Evolutionary conservation across 495 filamentous ascomycete species (phyloP).

Genomic region (Penicillium chermesinum): DNA sequence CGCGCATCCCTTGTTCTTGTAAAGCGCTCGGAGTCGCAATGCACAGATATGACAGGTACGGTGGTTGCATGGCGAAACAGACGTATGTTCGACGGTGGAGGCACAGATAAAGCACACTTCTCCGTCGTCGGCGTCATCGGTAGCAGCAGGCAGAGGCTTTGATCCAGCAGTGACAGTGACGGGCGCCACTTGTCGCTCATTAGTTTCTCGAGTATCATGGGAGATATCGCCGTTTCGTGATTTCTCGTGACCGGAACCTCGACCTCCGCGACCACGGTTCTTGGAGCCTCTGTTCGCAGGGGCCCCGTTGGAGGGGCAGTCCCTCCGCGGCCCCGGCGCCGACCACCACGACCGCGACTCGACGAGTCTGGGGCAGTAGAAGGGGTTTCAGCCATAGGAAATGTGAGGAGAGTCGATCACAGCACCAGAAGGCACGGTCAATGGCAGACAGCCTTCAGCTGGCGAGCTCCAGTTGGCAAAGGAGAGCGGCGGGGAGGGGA

Average conservation of each 20-base stretch:
- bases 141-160: conserved; percentile 23
- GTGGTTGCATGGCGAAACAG: conserved; percentile 90
- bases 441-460: conserved; percentile 11
- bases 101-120: conserved; percentile 98
- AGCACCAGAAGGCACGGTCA: conserved; percentile 3
- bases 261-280: conserved; percentile 32
- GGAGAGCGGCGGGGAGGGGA: conserved; percentile 18
- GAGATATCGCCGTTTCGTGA: conserved; percentile 17
- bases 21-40: conserved; percentile 80
- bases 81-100: conserved; percentile 73
- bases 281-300: conserved; percentile 19
- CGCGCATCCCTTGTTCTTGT: conserved; percentile 91
- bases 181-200: conserved; percentile 6
- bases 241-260: conserved; percentile 25
- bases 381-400: conserved; percentile 36
- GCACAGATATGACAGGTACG: conserved; percentile 93
- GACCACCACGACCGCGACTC: conserved; percentile 34
- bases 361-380: conserved; percentile 25
- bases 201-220: not conserved
- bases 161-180: conserved; percentile 7
- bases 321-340: conserved; percentile 40
- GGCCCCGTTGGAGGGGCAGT: conserved; percentile 23
- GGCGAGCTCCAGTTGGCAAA: conserved; percentile 9
- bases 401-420: conserved; percentile 4
- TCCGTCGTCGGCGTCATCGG: conserved; percentile 57